Conservation (phyloP, 345 rosid species). For the Ricinus communis region DNA sequence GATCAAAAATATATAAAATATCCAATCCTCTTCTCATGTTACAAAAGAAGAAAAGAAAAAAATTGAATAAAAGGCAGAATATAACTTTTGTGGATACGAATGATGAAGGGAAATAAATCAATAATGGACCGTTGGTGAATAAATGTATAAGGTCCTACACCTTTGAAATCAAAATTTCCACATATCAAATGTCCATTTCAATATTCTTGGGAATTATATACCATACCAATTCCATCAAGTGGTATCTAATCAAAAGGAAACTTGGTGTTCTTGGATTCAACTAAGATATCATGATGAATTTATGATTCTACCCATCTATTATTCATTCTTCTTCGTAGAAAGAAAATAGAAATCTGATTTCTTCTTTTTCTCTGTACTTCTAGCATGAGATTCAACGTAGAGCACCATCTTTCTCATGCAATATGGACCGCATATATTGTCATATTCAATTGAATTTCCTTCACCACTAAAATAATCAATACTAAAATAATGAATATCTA, state of each 20-base stretch:
- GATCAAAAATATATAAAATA: neutral
- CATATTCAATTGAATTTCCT: neutral
- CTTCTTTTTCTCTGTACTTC: too few relatives aligned
- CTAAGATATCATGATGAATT: constrained; percentile 11
- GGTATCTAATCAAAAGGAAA: constrained; percentile 11
- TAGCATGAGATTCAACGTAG: neutral
- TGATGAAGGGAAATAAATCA: neutral
- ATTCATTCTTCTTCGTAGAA: neutral
- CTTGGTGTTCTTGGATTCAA: constrained; percentile 15
- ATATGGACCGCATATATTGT: neutral
- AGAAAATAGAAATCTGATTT: neutral
- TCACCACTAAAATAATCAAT: too few relatives aligned
- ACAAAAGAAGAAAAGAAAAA: too few relatives aligned
- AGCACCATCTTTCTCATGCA: neutral
- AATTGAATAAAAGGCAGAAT: neutral
- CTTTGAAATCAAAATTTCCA: neutral
- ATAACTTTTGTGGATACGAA: neutral
- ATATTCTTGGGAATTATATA: constrained; percentile 11
- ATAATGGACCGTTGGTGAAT: neutral
- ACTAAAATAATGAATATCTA: too few relatives aligned
- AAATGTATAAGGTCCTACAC: neutral
- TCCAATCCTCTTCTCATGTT: too few relatives aligned
- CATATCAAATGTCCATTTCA: neutral
- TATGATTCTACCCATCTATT: neutral
- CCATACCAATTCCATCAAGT: neutral